Conservation (phyloP, 768 basidiomycete species). For the Boletus reticuloceps region DNA sequence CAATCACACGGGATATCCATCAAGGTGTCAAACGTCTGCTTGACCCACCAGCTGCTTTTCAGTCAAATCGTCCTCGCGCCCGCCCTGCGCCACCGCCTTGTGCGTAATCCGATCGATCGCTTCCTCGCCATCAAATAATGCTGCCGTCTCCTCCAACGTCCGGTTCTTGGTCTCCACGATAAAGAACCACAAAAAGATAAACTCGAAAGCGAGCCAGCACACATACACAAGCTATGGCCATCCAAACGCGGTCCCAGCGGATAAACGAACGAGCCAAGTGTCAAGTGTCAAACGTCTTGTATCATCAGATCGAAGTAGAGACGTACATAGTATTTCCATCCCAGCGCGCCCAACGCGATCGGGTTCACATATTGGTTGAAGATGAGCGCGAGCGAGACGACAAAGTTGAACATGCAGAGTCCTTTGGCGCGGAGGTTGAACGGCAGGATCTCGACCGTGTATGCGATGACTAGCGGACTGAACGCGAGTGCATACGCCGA, state of each 20-base stretch:
- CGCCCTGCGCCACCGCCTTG: conserved; percentile 2
- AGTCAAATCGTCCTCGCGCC: neutral
- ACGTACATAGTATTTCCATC: conserved; percentile 48
- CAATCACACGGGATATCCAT: too few relatives aligned
- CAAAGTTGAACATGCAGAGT: conserved; percentile 71
- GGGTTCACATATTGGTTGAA: conserved; percentile 84
- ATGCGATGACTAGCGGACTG: conserved; percentile 64
- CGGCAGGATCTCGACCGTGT: conserved; percentile 77
- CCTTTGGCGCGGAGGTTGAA: conserved; percentile 79
- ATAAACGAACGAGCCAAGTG: too few relatives aligned
- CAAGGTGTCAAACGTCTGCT: too few relatives aligned
- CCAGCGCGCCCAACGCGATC: conserved; percentile 54
- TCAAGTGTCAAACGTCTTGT: neutral
- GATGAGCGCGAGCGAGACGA: conserved; percentile 61
- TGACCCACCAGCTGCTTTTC: conserved; percentile 4
- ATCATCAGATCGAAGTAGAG: neutral
- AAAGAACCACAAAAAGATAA: conserved; percentile 12
- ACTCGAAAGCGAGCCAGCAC: conserved; percentile 16
- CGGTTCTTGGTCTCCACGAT: conserved; percentile 28
- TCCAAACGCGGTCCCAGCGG: neutral
- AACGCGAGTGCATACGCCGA: conserved; percentile 67
- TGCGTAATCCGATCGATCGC: conserved; percentile 16
- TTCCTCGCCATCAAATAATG: conserved; percentile 62
- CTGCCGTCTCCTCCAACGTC: conserved; percentile 73
- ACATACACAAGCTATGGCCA: conserved; percentile 16